Percentiles rank a stretch among this genome's conserved stretches.
phyloP scores from a whole-genome alignment of 2,329 filamentous ascomycete genomes.

The Diaporthe ampelina region DNA sequence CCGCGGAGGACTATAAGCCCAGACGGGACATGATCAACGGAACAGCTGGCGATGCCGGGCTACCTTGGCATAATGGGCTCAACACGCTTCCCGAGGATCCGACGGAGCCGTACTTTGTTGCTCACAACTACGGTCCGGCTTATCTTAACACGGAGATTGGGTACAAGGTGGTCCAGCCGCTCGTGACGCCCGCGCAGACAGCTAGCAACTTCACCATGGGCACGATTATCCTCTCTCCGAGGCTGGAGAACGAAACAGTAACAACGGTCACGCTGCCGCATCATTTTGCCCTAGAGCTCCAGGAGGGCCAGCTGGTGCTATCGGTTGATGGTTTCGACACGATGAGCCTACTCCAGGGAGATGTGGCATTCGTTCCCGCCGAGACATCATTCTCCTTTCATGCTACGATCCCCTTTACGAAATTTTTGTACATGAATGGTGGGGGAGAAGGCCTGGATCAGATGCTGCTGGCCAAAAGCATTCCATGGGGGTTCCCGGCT shows the following conservation, averaged over 20 bases:
- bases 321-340: neutral
- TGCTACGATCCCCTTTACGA: neutral
- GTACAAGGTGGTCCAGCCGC: constrained; percentile 9
- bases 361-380: neutral
- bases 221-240: neutral
- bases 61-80: neutral
- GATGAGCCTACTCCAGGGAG: neutral
- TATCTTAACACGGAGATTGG: constrained; percentile 7
- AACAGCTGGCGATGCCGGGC: neutral
- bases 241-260: neutral
- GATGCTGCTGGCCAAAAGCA: neutral
- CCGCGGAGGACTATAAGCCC: neutral
- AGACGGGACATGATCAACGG: constrained; percentile 10
- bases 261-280: neutral
- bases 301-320: constrained; percentile 1
- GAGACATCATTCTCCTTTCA: neutral
- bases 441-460: neutral
- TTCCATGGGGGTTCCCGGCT: neutral
- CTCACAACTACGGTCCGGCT: neutral
- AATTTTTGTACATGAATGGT: constrained; percentile 1
- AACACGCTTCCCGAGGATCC: constrained; percentile 6
- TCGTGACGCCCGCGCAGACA: constrained; percentile 1
- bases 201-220: constrained; percentile 11
- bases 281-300: constrained; percentile 1
- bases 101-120: constrained; percentile 4